A percentile compares a stretch with the other conserved stretches of the same genome.
These are phyloP conservation scores for Sporothrix curviconia DNA, from an alignment of 2,329 filamentous ascomycete species.

Conservation along the genomic window DNA sequence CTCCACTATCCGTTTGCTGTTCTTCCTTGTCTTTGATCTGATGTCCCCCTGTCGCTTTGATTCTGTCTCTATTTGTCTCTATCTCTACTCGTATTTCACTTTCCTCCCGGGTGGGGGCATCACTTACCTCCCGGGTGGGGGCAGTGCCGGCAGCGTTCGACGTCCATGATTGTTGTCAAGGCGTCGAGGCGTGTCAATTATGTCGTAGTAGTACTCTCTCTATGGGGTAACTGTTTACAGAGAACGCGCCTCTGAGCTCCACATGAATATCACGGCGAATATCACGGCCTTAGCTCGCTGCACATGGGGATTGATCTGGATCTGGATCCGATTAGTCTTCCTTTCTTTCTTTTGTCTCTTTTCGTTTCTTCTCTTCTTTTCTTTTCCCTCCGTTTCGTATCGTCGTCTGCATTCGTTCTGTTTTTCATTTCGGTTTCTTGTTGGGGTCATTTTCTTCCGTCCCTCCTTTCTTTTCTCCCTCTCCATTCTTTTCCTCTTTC, in stretches of 20 bases:
- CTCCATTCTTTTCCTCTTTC: background rate
- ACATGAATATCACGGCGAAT: background rate
- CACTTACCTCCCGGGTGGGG: conserved; percentile 8
- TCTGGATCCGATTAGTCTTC: background rate
- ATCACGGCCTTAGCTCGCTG: background rate
- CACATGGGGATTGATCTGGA: background rate
- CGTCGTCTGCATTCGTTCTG: too few relatives aligned
- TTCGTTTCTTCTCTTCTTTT: background rate
- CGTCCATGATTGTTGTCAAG: background rate
- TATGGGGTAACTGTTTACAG: background rate
- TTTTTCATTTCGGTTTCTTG: background rate
- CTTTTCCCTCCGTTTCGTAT: background rate
- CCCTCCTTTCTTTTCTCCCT: background rate
- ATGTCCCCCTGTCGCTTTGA: background rate
- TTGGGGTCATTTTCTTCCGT: background rate
- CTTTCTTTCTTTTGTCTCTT: background rate
- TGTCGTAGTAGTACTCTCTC: background rate
- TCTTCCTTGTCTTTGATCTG: background rate
- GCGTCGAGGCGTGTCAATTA: background rate
- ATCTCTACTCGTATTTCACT: background rate
- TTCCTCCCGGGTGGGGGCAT: too few relatives aligned
- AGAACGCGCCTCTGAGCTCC: background rate
- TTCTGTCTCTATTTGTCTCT: background rate
- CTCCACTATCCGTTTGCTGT: background rate
- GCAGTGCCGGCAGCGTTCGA: conserved; percentile 6